Evolutionary conservation across 179 eudicot genomes (phyloP).

Genomic region (Silene coronaria): DNA sequence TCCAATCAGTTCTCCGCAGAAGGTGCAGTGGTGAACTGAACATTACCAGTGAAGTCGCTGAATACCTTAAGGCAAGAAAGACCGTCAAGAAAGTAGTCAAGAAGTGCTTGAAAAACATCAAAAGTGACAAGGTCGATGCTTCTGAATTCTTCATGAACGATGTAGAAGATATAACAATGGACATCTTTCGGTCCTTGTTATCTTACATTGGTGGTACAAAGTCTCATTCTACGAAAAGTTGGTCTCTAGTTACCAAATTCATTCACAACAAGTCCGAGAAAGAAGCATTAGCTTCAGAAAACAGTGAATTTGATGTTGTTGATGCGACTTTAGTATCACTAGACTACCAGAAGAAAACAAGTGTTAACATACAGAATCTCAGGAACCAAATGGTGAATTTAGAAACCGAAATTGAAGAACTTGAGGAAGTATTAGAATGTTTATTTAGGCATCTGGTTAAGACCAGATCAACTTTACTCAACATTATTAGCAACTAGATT

Average conservation of each 20-base stretch:
- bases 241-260: slow-evolving; percentile 21
- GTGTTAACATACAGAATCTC: slow-evolving; percentile 13
- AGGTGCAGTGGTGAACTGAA: slow-evolving; percentile 27
- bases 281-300: not conserved
- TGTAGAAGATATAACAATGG: slow-evolving; percentile 19
- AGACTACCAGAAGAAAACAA: slow-evolving; percentile 18
- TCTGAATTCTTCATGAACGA: slow-evolving; percentile 25
- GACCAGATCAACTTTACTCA: slow-evolving; percentile 41
- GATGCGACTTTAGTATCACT: slow-evolving; percentile 20
- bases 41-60: slow-evolving; percentile 23
- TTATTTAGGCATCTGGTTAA: slow-evolving; percentile 43
- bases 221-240: slow-evolving; percentile 14
- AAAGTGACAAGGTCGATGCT: slow-evolving; percentile 3
- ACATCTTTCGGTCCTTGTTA: slow-evolving; percentile 24
- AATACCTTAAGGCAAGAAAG: slow-evolving; percentile 24
- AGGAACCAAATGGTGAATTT: slow-evolving; percentile 26
- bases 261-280: not conserved
- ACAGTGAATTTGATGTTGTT: slow-evolving; percentile 24
- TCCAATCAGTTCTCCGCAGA: slow-evolving; percentile 31
- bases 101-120: slow-evolving; percentile 30
- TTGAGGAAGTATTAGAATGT: slow-evolving; percentile 35
- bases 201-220: slow-evolving; percentile 24
- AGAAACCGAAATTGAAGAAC: slow-evolving; percentile 31
- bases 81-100: slow-evolving; percentile 26
- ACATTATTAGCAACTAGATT: slow-evolving; percentile 36